These are phyloP conservation scores for Thraustochytrium sp. DNA, from an alignment of 352 stramenopile species.

Conservation along the genomic window DNA sequence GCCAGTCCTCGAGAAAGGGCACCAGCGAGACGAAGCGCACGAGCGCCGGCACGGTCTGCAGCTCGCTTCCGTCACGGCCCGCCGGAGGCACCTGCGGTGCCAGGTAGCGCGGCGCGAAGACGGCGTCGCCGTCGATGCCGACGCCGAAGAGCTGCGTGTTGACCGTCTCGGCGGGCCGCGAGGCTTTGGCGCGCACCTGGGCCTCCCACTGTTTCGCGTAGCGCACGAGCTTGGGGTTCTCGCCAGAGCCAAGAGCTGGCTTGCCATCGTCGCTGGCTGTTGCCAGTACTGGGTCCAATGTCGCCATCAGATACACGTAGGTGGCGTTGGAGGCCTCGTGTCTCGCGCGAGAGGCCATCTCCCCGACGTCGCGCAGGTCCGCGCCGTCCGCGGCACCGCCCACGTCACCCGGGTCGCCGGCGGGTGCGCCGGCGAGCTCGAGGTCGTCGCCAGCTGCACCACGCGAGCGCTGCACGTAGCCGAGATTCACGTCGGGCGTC, in stretches of 20 bases:
- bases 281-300: slow-evolving; percentile 72
- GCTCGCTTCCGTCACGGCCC: slow-evolving; percentile 2
- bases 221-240: slow-evolving; percentile 47
- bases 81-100: not conserved
- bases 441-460: slow-evolving; percentile 25
- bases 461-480: slow-evolving; percentile 60
- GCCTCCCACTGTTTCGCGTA: slow-evolving; percentile 55
- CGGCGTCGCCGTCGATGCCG: slow-evolving; percentile 61
- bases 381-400: not conserved
- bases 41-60: slow-evolving; percentile 42
- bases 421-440: too few species aligned
- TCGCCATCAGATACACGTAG: slow-evolving; percentile 74
- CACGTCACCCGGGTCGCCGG: slow-evolving; percentile 48
- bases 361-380: slow-evolving; percentile 37
- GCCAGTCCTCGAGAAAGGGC: slow-evolving; percentile 80
- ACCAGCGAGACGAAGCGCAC: slow-evolving; percentile 83
- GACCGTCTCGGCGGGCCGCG: slow-evolving; percentile 47
- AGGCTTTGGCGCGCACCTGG: slow-evolving; percentile 30
- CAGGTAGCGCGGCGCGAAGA: slow-evolving; percentile 57
- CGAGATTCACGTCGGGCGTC: slow-evolving; percentile 70
- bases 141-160: slow-evolving; percentile 68
- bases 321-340: slow-evolving; percentile 56
- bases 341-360: slow-evolving; percentile 35
- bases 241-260: slow-evolving; percentile 46
- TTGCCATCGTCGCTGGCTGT: slow-evolving; percentile 51